phyloP scores from a whole-genome alignment of 2,329 filamentous ascomycete genomes.

The Apiospora koreana region DNA sequence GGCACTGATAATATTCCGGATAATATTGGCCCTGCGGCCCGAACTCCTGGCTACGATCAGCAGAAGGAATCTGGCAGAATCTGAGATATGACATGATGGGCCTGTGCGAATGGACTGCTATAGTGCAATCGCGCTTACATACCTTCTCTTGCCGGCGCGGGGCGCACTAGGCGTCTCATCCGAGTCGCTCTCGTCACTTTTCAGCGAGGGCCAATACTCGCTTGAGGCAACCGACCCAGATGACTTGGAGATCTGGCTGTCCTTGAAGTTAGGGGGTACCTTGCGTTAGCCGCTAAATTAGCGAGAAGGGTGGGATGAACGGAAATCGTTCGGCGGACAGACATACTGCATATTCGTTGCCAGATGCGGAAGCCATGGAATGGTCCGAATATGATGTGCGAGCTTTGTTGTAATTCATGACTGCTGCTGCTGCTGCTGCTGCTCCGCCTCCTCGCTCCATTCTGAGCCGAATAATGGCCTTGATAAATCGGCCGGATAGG shows the following conservation, averaged over 20 bases:
- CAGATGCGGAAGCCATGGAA: constrained; percentile 5
- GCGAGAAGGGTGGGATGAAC: neutral
- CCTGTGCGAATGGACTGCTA: neutral
- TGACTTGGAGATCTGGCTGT: neutral
- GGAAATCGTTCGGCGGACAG: neutral
- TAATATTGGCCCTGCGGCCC: neutral
- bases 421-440: neutral
- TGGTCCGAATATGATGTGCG: neutral
- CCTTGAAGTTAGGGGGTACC: neutral
- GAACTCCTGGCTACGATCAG: neutral
- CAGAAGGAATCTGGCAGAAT: neutral
- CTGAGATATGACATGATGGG: neutral
- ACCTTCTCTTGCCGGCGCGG: neutral
- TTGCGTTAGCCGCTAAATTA: neutral
- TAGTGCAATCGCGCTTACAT: neutral
- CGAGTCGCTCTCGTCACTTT: neutral
- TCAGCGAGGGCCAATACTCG: neutral
- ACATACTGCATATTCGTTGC: constrained; percentile 7
- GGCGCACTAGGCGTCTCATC: neutral
- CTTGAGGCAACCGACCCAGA: neutral
- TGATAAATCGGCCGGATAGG: neutral
- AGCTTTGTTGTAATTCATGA: neutral
- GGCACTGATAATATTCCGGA: constrained; percentile 1
- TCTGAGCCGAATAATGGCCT: neutral
- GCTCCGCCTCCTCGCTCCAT: neutral